phyloP scores from a whole-genome alignment of 139 green algal genomes.

The Astrephomene gubernaculifera region DNA sequence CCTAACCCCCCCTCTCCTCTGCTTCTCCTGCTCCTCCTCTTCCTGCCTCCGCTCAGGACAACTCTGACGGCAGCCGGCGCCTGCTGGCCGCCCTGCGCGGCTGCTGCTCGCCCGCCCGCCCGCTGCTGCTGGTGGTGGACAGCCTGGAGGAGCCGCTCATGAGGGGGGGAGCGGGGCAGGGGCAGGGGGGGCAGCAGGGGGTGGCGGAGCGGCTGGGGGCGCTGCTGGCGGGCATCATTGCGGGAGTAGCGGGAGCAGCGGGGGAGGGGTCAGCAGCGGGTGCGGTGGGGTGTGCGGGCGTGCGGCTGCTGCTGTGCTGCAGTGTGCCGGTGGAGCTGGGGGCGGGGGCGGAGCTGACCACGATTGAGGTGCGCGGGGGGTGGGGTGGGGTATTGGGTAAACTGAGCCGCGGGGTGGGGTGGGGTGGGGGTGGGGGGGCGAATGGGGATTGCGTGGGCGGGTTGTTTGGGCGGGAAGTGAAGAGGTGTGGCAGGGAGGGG shows the following conservation, averaged over 20 bases:
- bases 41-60: slow-evolving; percentile 25
- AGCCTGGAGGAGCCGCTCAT: slow-evolving; percentile 29
- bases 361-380: slow-evolving; percentile 10
- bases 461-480: too few relatives aligned
- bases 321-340: not conserved
- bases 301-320: slow-evolving; percentile 13
- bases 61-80: slow-evolving; percentile 16
- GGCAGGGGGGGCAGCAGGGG: slow-evolving; percentile 26
- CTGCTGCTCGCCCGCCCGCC: slow-evolving; percentile 21
- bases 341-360: slow-evolving; percentile 4
- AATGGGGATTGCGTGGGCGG: too few relatives aligned
- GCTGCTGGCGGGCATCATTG: too few relatives aligned
- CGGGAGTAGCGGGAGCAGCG: slow-evolving; percentile 10
- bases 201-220: too few relatives aligned
- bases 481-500: too few relatives aligned
- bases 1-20: not conserved
- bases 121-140: slow-evolving; percentile 42
- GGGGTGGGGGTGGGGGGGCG: not conserved
- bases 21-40: not conserved
- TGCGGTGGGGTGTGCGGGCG: slow-evolving; percentile 1
- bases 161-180: slow-evolving; percentile 13
- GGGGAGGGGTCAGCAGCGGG: slow-evolving; percentile 18
- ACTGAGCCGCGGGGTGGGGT: not conserved
- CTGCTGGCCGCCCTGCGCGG: slow-evolving; percentile 28
- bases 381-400: not conserved